Base-by-base conservation (phyloP, 257 asterid genomes). In the Solanum verrucosum region DNA sequence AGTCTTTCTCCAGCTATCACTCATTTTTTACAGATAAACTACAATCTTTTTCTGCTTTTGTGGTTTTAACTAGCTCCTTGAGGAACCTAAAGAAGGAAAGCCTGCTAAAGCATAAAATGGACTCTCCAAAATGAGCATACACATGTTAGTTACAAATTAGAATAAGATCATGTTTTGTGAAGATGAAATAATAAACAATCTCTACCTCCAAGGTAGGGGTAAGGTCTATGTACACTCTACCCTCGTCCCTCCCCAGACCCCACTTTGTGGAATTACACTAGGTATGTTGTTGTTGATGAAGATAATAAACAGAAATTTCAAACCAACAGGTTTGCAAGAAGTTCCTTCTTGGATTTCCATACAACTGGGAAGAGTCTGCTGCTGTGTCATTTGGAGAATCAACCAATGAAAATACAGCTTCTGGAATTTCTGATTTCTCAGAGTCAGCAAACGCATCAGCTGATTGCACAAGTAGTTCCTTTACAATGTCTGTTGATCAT, bases 281-380 rank as follows among this genome's bases (percentile, higher is more conserved):
- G 65, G n/a, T 56, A 56, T 56, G 65, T 20, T 56, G 16, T 63
- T 23, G 31, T 63, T 63, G 31, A 65, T n/a, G 71, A 65, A 44
- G 40, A 42, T 86, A 85, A 18, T 71, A 44, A 67, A 40, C 33
- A 33, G 15, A 37, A 40, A 46, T 88, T 88, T 65, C 18, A 81
- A 71, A 84, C 77, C 37, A 75, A 74, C 90, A 95, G 98, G 91
- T 93, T 2, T 93, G 95, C 83, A 44, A 89, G 34, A 88, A 92
- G 87, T 94, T 96, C 89, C 90, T 88, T 88, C 78, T 92, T 89
- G 98, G 98, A 87, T 95, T 95, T 89, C 98, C 98, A 7, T 90
- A 92, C 49, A 87, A 93, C 91, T 96, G 97, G 98, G 96, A 93
- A 90, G 94, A 95, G 44, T 92, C 78, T 85, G 84, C 92, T 83